Evolutionary conservation across 2,329 filamentous ascomycete genomes (phyloP).

Genomic region (Fusarium stilboides): DNA sequence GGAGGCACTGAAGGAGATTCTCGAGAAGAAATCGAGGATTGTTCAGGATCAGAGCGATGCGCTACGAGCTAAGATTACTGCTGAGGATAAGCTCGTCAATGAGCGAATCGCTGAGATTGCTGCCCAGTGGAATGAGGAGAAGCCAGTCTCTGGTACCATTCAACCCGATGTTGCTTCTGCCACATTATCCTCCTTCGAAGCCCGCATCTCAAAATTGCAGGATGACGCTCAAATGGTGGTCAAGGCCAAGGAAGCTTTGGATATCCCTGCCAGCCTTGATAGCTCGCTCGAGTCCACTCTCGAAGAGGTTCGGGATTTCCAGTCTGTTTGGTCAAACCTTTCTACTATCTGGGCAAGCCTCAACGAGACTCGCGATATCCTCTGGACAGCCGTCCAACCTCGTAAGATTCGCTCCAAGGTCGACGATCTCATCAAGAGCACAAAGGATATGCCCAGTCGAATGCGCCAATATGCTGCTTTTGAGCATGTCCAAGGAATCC

Average conservation of each 20-base stretch:
- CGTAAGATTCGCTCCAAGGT: conserved; percentile 92
- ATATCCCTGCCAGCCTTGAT: conserved; percentile 85
- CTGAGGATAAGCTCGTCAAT: conserved; percentile 91
- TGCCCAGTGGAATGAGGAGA: conserved; percentile 93
- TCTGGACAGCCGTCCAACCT: conserved; percentile 97
- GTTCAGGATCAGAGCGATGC: conserved; percentile 97
- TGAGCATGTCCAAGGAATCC: conserved; percentile 94
- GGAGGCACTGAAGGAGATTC: conserved; percentile 91
- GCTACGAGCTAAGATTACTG: conserved; percentile 92
- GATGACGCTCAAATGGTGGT: conserved; percentile 93
- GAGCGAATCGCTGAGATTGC: conserved; percentile 91
- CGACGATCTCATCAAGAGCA: conserved; percentile 95
- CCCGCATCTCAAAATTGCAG: conserved; percentile 86
- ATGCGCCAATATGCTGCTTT: conserved; percentile 99
- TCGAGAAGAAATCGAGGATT: conserved; percentile 93
- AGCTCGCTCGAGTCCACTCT: conserved; percentile 87
- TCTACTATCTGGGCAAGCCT: conserved; percentile 97
- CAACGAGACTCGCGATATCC: conserved; percentile 90
- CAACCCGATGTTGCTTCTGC: conserved; percentile 89
- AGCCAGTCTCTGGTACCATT: conserved; percentile 95
- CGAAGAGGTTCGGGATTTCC: conserved; percentile 98
- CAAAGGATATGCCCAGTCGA: conserved; percentile 98
- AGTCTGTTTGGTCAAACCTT: conserved; percentile 96
- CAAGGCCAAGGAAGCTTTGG: conserved; percentile 96
- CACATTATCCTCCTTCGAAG: conserved; percentile 86